A percentile compares a stretch with the other conserved stretches of the same genome.
Conservation (phyloP, 106 monocot genomes). For the Dendrobium nobile region DNA sequence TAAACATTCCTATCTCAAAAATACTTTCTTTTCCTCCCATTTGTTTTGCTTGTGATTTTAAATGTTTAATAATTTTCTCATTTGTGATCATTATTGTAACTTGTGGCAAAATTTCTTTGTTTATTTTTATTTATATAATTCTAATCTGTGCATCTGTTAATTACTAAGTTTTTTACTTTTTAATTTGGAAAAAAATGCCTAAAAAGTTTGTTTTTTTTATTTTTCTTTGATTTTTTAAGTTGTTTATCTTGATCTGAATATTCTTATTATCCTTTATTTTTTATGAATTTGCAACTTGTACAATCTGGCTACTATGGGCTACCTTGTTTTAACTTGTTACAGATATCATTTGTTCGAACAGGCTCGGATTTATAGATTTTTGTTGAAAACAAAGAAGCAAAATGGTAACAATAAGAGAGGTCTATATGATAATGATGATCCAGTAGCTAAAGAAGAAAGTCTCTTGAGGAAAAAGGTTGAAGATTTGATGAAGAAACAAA, state of each 20-base stretch:
- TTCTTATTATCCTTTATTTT: background rate
- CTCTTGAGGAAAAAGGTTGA: constrained; percentile 73
- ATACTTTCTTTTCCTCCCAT: background rate
- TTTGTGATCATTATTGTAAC: background rate
- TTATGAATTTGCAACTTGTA: background rate
- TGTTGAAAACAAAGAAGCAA: constrained; percentile 80
- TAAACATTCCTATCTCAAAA: background rate
- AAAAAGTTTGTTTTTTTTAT: background rate
- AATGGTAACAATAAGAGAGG: constrained; percentile 20
- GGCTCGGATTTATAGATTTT: constrained; percentile 74
- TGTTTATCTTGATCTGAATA: background rate
- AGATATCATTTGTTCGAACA: constrained; percentile 11
- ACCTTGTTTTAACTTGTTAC: background rate
- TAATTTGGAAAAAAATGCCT: too few relatives aligned
- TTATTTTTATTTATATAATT: background rate
- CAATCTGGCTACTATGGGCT: background rate
- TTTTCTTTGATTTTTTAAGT: background rate
- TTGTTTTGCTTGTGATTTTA: background rate
- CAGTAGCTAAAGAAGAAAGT: constrained; percentile 45
- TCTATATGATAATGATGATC: constrained; percentile 26
- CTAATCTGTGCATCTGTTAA: background rate
- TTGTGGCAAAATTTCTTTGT: background rate
- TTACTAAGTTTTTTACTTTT: background rate
- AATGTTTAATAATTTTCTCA: background rate
- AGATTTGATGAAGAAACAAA: constrained; percentile 78